phyloP scores from a whole-genome alignment of 2,329 filamentous ascomycete genomes.

The Emergomyces africanus region DNA sequence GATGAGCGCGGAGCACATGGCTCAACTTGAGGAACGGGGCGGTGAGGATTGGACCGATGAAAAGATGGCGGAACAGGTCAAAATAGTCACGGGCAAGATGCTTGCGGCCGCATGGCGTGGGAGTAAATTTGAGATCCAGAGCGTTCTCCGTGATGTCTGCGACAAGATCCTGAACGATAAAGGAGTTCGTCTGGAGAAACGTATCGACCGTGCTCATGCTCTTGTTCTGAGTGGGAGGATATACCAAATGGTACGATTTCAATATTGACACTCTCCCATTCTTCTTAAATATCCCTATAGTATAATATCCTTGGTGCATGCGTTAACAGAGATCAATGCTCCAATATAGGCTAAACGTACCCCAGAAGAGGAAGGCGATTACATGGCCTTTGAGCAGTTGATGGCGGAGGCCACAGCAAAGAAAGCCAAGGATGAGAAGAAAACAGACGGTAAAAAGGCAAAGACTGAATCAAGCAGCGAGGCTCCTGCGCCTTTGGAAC shows the following conservation, averaged over 20 bases:
- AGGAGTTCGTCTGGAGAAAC: conserved; percentile 69
- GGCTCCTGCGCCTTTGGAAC: background rate
- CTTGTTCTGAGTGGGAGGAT: conserved; percentile 80
- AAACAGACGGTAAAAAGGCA: conserved; percentile 48
- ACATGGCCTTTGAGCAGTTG: conserved; percentile 96
- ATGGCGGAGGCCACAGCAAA: conserved; percentile 94
- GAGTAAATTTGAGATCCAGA: conserved; percentile 96
- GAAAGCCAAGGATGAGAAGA: conserved; percentile 72
- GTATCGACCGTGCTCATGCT: conserved; percentile 81
- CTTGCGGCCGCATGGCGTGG: conserved; percentile 92
- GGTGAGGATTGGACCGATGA: conserved; percentile 98
- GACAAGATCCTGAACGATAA: conserved; percentile 71
- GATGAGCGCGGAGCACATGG: conserved; percentile 99
- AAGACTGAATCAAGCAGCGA: conserved; percentile 15
- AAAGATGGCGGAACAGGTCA: conserved; percentile 90
- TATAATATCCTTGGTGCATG: background rate
- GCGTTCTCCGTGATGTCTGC: conserved; percentile 87
- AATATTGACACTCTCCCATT: background rate
- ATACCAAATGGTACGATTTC: conserved; percentile 59
- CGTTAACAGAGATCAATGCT: background rate
- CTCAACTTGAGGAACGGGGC: conserved; percentile 82
- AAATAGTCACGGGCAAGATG: conserved; percentile 93
- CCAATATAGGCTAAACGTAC: conserved; percentile 61
- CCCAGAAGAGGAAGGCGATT: conserved; percentile 94
- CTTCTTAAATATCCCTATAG: background rate